phyloP scores from a whole-genome alignment of 2,329 filamentous ascomycete genomes.

The Phaeosphaeria sp. region DNA sequence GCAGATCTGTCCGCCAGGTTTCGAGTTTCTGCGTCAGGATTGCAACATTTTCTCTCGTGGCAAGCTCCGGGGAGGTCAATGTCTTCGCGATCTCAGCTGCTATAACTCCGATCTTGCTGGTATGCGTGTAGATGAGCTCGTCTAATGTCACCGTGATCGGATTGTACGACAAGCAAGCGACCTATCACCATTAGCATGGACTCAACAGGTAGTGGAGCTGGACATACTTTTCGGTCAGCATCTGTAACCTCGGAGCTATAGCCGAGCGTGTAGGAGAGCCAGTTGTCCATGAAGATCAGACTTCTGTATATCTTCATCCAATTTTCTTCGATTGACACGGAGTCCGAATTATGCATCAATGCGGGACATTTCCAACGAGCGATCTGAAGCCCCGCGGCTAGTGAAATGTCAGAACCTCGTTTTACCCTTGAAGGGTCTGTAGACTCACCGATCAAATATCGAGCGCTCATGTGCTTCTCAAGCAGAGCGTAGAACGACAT shows the following conservation, averaged over 20 bases:
- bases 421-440: too few species aligned
- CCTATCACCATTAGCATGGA: conserved; percentile 31
- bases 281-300: conserved; percentile 49
- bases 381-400: conserved; percentile 47
- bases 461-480: conserved; percentile 49
- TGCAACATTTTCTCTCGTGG: conserved; percentile 37
- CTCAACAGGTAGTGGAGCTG: neutral
- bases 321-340: conserved; percentile 15
- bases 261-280: conserved; percentile 48
- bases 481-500: conserved; percentile 47
- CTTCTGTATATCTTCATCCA: conserved; percentile 43
- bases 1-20: conserved; percentile 42
- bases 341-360: conserved; percentile 3
- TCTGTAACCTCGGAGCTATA: conserved; percentile 41
- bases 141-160: conserved; percentile 27
- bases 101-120: conserved; percentile 45
- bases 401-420: too few species aligned
- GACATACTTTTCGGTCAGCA: conserved; percentile 37
- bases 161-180: conserved; percentile 24
- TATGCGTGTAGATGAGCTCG: conserved; percentile 44
- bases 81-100: conserved; percentile 46
- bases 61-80: conserved; percentile 37
- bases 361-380: conserved; percentile 41
- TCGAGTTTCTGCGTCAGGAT: conserved; percentile 42
- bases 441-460: conserved; percentile 44